Evolutionary conservation across 345 rosid species (phyloP), one percentile per base, ranked within the genome.

Genomic region (Noccaea bulbosa): DNA sequence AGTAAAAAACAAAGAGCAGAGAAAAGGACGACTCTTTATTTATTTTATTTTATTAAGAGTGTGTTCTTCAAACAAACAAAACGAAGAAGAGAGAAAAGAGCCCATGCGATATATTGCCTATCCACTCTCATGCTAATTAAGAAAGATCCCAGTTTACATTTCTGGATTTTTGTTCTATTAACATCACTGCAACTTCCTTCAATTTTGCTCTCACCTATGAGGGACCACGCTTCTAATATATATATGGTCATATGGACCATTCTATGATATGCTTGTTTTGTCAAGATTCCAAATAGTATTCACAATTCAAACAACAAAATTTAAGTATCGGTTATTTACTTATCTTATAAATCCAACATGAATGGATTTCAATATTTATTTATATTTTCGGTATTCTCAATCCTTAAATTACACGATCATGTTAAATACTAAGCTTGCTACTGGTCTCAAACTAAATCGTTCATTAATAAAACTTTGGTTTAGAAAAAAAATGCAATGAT

Each of bases 111-210:
- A 40, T 14, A 7, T 27, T 61, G 64, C 10, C 8, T 62, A 52
- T 30, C 51, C 51, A 69, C 58, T 75, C 46, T 75, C 74, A 38
- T 62, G 12, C 74, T 53, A 75, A 75, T 62, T 62, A 62, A 69
- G 78, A 40, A 75, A 67, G 47, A 68, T 69, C 72, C 11, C 64
- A 75, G 52, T 69, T 69, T 61, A 62, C 22, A 69, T 17, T 68
- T 69, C 62, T 69, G 78, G 69, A 75, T 7, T 62, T 62, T 52
- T 61, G 51, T 46, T 67, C 39, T 60, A 11, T 30, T 55, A n/a
- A 12, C 71, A 75, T 59, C 53, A 62, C 54, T 53, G 38, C 59
- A 69, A 30, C 52, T 34, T 60, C 59, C 74, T 34, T 34, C 74
- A 68, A 16, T 41, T 45, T 75, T 51, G 69, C 59, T 68, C 27